Conservation (phyloP, 768 basidiomycete species). For the Boletus rex-veris region DNA sequence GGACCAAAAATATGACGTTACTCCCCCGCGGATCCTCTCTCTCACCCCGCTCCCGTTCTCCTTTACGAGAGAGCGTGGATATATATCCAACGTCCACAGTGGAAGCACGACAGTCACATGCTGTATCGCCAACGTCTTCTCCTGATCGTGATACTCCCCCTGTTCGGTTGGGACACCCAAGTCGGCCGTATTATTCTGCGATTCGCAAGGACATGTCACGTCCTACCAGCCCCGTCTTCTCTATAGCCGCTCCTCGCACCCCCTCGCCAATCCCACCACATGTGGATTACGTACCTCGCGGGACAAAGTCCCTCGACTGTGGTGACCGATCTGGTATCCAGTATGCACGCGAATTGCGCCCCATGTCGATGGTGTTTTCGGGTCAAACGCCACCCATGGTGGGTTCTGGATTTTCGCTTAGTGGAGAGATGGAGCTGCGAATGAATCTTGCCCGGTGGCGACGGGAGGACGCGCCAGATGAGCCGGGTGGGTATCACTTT, state of each 20-base stretch:
- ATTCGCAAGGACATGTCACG: conserved; percentile 49
- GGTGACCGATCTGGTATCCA: conserved; percentile 19
- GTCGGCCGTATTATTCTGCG: conserved; percentile 52
- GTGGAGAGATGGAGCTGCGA: conserved; percentile 56
- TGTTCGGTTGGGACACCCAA: conserved; percentile 48
- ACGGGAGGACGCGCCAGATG: conserved; percentile 28
- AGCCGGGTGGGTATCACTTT: conserved; percentile 32
- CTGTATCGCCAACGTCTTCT: conserved; percentile 20
- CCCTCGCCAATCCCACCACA: conserved; percentile 27
- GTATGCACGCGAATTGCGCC: conserved; percentile 20
- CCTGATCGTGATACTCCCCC: conserved; percentile 20
- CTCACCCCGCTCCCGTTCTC: conserved; percentile 21
- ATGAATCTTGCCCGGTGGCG: conserved; percentile 48
- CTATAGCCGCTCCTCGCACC: conserved; percentile 23
- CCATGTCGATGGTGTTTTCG: conserved; percentile 29
- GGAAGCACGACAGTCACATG: conserved; percentile 21
- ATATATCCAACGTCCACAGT: conserved; percentile 10
- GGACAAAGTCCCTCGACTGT: conserved; percentile 33
- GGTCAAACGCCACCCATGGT: conserved; percentile 16
- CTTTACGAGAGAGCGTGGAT: conserved; percentile 22
- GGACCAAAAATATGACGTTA: conserved; percentile 36
- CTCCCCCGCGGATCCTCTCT: conserved; percentile 27
- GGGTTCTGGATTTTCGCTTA: conserved; percentile 49
- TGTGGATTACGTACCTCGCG: conserved; percentile 23
- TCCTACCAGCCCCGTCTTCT: conserved; percentile 34